Conservation (phyloP, 768 basidiomycete genomes). For the Suillus placidus region DNA sequence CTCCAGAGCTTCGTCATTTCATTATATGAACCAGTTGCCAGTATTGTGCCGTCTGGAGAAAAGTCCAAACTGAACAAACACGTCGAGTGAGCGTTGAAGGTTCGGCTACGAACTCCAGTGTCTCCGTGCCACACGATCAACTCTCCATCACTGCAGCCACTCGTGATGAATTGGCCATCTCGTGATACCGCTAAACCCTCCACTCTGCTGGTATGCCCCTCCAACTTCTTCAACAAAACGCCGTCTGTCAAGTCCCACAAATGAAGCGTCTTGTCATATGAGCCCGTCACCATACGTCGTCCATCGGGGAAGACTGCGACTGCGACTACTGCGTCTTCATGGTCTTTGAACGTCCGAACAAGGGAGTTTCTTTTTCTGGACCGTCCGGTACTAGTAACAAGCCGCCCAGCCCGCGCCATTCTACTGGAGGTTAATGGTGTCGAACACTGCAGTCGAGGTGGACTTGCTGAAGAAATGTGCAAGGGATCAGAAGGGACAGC, state of each 20-base stretch:
- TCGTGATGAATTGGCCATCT: not conserved
- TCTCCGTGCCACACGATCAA: not conserved
- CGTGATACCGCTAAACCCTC: not conserved
- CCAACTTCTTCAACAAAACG: not conserved
- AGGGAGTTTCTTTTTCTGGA: not conserved
- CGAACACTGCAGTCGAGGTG: not conserved
- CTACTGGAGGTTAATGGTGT: not conserved
- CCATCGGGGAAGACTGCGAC: not conserved
- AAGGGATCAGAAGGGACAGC: not conserved
- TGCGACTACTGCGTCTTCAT: not conserved
- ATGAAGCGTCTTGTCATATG: not conserved
- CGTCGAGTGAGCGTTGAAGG: not conserved
- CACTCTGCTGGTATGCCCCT: not conserved
- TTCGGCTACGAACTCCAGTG: not conserved
- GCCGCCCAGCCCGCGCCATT: not conserved
- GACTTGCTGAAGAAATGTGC: not conserved
- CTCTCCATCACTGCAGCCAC: not conserved
- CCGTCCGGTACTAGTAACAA: not conserved
- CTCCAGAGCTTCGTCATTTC: not conserved
- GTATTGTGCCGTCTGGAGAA: not conserved
- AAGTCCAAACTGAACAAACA: not conserved
- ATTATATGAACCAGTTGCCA: not conserved
- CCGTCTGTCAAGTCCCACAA: not conserved
- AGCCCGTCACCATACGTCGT: slow-evolving; percentile 4
- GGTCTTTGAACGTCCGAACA: not conserved